A percentile compares a stretch with the other conserved stretches of the same genome.
phyloP scores from a whole-genome alignment of 192 early-diverging fungal genomes.

The Gonapodya prolifera region DNA sequence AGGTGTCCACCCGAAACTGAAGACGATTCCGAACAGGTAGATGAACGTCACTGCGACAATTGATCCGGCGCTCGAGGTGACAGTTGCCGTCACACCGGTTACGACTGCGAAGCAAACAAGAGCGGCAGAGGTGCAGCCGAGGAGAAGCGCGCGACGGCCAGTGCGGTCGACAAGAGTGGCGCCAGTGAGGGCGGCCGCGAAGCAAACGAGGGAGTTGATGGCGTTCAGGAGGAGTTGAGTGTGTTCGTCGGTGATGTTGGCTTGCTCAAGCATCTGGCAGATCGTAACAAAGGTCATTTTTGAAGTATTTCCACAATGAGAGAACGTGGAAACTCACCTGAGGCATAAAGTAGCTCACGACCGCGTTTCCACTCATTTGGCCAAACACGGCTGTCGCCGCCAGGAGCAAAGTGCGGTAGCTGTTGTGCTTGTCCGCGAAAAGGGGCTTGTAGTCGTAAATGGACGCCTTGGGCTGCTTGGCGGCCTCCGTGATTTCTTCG shows the following conservation, averaged over 20 bases:
- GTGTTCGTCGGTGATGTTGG: slow-evolving; percentile 15
- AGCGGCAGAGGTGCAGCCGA: slow-evolving; percentile 17
- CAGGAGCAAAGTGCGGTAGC: slow-evolving; percentile 15
- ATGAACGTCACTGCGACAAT: slow-evolving; percentile 14
- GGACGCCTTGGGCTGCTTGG: no score
- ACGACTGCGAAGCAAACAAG: slow-evolving; percentile 9
- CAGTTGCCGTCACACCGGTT: neutral
- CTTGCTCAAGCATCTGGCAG: slow-evolving; percentile 6
- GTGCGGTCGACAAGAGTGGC: slow-evolving; percentile 20
- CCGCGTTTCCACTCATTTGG: slow-evolving; percentile 20
- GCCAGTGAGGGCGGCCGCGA: slow-evolving; percentile 23
- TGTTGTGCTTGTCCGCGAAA: slow-evolving; percentile 9
- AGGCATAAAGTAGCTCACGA: slow-evolving; percentile 11
- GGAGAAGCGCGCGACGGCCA: slow-evolving; percentile 22
- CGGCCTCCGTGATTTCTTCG: slow-evolving; percentile 14
- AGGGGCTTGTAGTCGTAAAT: slow-evolving; percentile 14
- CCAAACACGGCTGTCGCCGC: slow-evolving; percentile 16
- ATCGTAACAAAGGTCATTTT: no score
- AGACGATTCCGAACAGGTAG: slow-evolving; percentile 23
- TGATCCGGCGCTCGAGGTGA: neutral
- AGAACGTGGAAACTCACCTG: neutral
- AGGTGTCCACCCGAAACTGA: slow-evolving; percentile 33
- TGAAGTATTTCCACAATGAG: neutral
- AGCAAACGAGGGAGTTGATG: slow-evolving; percentile 15
- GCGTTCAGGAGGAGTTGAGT: slow-evolving; percentile 20